These are phyloP conservation scores for Scytalidium lignicola DNA, from an alignment of 2,329 filamentous ascomycete species.

Conservation along the genomic window DNA sequence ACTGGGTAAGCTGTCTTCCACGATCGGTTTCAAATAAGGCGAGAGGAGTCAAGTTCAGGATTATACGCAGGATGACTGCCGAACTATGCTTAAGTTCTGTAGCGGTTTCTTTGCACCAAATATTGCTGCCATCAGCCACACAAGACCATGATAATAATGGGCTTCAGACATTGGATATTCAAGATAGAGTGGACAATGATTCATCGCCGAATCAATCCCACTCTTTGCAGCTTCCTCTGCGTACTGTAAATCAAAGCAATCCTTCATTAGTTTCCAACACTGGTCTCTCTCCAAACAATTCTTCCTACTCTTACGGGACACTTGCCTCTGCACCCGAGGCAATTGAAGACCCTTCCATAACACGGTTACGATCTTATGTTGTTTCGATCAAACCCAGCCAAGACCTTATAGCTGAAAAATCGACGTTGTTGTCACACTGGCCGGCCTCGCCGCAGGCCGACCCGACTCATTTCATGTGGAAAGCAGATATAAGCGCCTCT, in stretches of 20 bases:
- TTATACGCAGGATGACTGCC: conserved; percentile 21
- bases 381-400: conserved; percentile 24
- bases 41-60: conserved; percentile 24
- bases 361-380: conserved; percentile 31
- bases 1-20: conserved; percentile 26
- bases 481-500: conserved; percentile 11
- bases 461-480: conserved; percentile 29
- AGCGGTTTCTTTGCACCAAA: conserved; percentile 17
- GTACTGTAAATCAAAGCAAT: not conserved
- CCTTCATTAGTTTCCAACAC: not conserved
- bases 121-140: not conserved
- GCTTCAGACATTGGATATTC: not conserved
- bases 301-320: conserved; percentile 17
- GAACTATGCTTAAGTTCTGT: conserved; percentile 26
- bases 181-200: not conserved
- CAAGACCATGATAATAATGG: not conserved
- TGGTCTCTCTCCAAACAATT: not conserved
- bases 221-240: not conserved
- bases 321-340: conserved; percentile 11
- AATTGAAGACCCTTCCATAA: conserved; percentile 26
- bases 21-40: conserved; percentile 13
- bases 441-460: conserved; percentile 27
- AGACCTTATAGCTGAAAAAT: conserved; percentile 16
- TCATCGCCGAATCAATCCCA: not conserved
- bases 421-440: conserved; percentile 31